Base-by-base conservation (phyloP, 768 basidiomycete species). In the Termitomyces eurrhizus region DNA sequence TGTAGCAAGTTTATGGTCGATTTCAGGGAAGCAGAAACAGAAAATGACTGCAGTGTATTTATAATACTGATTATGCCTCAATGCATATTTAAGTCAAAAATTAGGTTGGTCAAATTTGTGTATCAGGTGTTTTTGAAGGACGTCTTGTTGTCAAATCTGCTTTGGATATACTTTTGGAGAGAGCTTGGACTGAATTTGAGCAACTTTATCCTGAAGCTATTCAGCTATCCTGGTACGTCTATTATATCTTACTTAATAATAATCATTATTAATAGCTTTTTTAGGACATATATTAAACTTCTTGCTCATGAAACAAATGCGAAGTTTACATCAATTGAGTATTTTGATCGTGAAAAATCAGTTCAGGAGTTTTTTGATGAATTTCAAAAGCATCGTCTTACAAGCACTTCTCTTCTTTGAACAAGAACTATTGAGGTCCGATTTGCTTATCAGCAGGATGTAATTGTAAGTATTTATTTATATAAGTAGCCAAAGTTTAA, bases 111-210 rank as follows among this genome's bases (percentile, higher is more conserved):
- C 49, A 51, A 51, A 51, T 51, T 33, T 4, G 7, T n/a, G 9
- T 51, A 7, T 51, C 49, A 9, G 49, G 49, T 66, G 68, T 26
- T 24, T 46, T 49, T 26, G 13, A 48, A 48, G 46, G 46, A 16
- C 7, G 12, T 16, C 26, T 48, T 29, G 6, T 7, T 0, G 13
- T 48, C 26, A 48, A 29, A 48, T 48, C 26, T 48, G 46, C 49
- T 35, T 9, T 51, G 3, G 49, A 51, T 51, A 35, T 16, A 7
- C 49, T 51, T 51, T 33, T 51, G 12, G 46, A 48, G 26, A 48
- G 46, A 48, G 46, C 6, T 5, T 29, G 46, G 13, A 48, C 4
- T 14, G 26, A 48, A 4, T 48, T 48, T 7, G 13, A 48, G 7
- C 1, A 48, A 13, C 46, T 48, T 26, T 48, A 48, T 48, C 26